Evolutionary conservation across 805 yeast species (phyloP).

Genomic region (Suhomyces tanzawaensis): DNA sequence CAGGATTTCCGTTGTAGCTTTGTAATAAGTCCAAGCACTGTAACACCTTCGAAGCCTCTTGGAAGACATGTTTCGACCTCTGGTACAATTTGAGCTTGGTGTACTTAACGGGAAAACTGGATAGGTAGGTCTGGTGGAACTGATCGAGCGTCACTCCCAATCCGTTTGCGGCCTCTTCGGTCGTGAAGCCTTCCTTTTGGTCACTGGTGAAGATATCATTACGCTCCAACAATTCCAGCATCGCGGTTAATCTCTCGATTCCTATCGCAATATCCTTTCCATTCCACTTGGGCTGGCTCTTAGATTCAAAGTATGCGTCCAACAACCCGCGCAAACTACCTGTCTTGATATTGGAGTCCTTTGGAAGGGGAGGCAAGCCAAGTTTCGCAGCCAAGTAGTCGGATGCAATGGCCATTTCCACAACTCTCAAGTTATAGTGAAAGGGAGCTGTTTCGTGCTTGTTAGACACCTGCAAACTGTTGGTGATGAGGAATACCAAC

Average conservation of each 20-base stretch:
- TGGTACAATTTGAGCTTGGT: slow-evolving; percentile 53
- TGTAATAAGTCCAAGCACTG: slow-evolving; percentile 43
- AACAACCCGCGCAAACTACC: slow-evolving; percentile 67
- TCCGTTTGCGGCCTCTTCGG: slow-evolving; percentile 44
- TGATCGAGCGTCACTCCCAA: slow-evolving; percentile 43
- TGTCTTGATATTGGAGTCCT: slow-evolving; percentile 50
- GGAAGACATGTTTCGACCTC: slow-evolving; percentile 61
- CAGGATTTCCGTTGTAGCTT: slow-evolving; percentile 5
- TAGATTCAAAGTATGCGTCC: slow-evolving; percentile 44
- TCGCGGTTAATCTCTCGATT: slow-evolving; percentile 33
- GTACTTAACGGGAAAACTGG: slow-evolving; percentile 55
- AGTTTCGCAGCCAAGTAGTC: slow-evolving; percentile 51
- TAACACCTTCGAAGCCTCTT: slow-evolving; percentile 60
- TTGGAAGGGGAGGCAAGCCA: slow-evolving; percentile 36
- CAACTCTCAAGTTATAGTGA: slow-evolving; percentile 69
- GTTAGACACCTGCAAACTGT: slow-evolving; percentile 60
- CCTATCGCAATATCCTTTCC: slow-evolving; percentile 45
- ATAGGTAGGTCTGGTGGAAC: slow-evolving; percentile 44
- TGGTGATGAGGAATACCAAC: slow-evolving; percentile 58
- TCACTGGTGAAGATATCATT: slow-evolving; percentile 28
- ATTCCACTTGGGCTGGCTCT: slow-evolving; percentile 39
- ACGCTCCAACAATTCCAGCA: slow-evolving; percentile 44
- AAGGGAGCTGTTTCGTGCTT: slow-evolving; percentile 69
- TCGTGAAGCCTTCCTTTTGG: slow-evolving; percentile 48
- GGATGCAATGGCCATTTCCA: slow-evolving; percentile 69